These are phyloP conservation scores for Daedaleopsis sinensis DNA, from an alignment of 768 basidiomycete species.

Conservation along the genomic window DNA sequence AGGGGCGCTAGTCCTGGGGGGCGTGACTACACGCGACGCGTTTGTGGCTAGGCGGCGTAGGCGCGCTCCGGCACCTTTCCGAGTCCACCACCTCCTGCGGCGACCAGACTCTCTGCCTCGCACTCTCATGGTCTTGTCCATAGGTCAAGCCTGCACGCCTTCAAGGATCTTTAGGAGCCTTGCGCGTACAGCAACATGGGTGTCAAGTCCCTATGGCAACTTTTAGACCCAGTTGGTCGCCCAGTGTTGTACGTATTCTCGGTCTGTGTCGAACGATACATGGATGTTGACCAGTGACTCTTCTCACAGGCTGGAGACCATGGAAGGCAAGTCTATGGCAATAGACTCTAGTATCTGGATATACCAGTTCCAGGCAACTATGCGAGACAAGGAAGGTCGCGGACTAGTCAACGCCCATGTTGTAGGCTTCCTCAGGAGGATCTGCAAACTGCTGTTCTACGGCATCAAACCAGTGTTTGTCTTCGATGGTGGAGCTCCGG, in stretches of 20 bases:
- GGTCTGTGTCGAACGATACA: not conserved
- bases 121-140: constrained; percentile 10
- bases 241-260: constrained; percentile 78
- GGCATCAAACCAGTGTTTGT: constrained; percentile 99
- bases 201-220: constrained; percentile 95
- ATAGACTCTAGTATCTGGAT: constrained; percentile 99
- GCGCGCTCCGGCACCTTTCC: not conserved
- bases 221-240: constrained; percentile 90
- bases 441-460: constrained; percentile 93
- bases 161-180: not conserved
- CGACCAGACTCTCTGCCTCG: not conserved
- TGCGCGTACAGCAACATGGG: constrained; percentile 60
- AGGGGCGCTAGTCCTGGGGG: not conserved
- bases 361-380: constrained; percentile 99
- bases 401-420: constrained; percentile 93
- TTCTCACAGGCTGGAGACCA: constrained; percentile 76
- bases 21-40: constrained; percentile 22
- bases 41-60: not conserved
- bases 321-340: constrained; percentile 94
- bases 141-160: not conserved
- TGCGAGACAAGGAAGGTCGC: constrained; percentile 96
- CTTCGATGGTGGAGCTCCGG: constrained; percentile 96
- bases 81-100: not conserved
- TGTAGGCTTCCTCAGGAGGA: constrained; percentile 85
- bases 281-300: not conserved